Conservation (phyloP, 352 stramenopile genomes). For the Globisporangium polare region DNA sequence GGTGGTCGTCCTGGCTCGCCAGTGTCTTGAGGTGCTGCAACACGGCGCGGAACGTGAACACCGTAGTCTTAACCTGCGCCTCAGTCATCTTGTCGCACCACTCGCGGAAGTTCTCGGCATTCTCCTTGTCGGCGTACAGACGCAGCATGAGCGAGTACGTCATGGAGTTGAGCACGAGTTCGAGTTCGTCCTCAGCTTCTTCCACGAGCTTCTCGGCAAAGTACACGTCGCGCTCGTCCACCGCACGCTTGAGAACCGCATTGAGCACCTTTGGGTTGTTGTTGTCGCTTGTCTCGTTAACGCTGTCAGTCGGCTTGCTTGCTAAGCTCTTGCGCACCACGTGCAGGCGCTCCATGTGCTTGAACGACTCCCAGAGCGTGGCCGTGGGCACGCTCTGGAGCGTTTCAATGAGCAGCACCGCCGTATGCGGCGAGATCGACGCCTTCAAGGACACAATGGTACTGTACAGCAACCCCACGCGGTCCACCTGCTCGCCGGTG, state of each 20-base stretch:
- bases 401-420: conserved; percentile 40
- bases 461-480: conserved; percentile 39
- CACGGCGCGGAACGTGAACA: conserved; percentile 54
- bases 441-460: conserved; percentile 37
- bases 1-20: conserved; percentile 5
- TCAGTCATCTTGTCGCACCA: conserved; percentile 51
- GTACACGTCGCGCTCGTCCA: conserved; percentile 42
- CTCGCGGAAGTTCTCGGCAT: conserved; percentile 38
- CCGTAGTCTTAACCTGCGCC: conserved; percentile 33
- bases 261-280: conserved; percentile 47
- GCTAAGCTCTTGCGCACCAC: conserved; percentile 20
- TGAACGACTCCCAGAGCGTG: conserved; percentile 58
- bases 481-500: conserved; percentile 39
- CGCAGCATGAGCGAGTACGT: conserved; percentile 71
- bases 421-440: conserved; percentile 39
- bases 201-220: conserved; percentile 54
- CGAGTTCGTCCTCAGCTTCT: conserved; percentile 32
- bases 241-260: conserved; percentile 49
- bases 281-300: conserved; percentile 16
- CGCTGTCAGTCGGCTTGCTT: not conserved
- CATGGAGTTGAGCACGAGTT: conserved; percentile 57
- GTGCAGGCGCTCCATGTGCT: conserved; percentile 42
- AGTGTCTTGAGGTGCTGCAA: conserved; percentile 42
- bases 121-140: conserved; percentile 43
- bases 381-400: conserved; percentile 37